Conservation (phyloP, 2,329 filamentous ascomycete genomes). For the Colletotrichum godetiae region DNA sequence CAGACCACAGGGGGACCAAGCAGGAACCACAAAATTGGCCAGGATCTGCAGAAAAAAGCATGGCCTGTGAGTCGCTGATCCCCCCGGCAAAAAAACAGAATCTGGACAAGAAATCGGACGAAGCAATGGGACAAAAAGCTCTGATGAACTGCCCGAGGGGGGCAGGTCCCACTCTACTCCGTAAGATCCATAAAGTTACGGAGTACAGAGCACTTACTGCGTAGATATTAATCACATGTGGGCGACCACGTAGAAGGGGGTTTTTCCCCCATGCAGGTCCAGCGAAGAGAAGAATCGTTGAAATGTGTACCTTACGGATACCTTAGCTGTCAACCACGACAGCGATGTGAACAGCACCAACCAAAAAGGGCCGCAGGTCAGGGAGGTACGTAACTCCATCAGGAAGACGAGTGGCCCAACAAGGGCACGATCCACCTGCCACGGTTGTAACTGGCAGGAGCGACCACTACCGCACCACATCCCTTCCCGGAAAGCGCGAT, state of each 20-base stretch:
- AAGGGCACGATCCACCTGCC: conserved; percentile 23
- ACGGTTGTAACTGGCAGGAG: not conserved
- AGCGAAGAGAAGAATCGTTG: not conserved
- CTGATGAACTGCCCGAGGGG: conserved; percentile 22
- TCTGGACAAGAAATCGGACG: conserved; percentile 15
- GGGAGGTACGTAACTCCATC: not conserved
- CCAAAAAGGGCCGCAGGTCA: not conserved
- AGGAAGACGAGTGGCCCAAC: not conserved
- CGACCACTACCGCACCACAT: conserved; percentile 18
- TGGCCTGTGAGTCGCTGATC: conserved; percentile 25
- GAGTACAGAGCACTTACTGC: too few relatives aligned
- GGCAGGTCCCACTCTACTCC: conserved; percentile 10
- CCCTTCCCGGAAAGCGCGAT: conserved; percentile 32
- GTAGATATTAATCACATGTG: not conserved
- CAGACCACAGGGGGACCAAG: conserved; percentile 11
- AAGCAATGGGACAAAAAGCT: conserved; percentile 1
- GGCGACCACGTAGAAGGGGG: not conserved
- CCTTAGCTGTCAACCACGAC: conserved; percentile 7
- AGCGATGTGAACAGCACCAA: not conserved
- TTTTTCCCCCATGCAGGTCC: not conserved
- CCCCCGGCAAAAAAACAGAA: not conserved
- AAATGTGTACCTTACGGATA: not conserved
- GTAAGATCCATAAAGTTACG: not conserved
- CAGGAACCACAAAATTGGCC: conserved; percentile 20
- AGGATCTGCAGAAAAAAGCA: conserved; percentile 22